Percentiles rank a stretch among this genome's conserved stretches.
Conservation (phyloP, 208 protist species). For the Herpetomonas samuelpessoai region DNA sequence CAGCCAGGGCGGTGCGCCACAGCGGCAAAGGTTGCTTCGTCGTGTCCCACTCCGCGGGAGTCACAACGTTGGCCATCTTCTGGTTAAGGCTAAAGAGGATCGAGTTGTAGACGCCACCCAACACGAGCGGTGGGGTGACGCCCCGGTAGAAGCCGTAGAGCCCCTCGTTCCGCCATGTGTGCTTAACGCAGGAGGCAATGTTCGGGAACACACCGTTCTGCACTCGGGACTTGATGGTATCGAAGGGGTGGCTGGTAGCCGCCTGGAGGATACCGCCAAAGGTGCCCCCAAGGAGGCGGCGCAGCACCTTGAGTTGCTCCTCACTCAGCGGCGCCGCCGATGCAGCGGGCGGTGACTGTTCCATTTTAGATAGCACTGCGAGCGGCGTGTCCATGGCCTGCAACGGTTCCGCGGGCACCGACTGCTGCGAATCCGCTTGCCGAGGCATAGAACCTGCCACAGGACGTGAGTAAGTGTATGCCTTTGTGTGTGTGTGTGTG, state of each 20-base stretch:
- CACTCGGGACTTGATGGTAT: slow-evolving; percentile 70
- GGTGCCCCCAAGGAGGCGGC: slow-evolving; percentile 52
- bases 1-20: slow-evolving; percentile 56
- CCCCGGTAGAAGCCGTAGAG: slow-evolving; percentile 64
- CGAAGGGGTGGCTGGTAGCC: slow-evolving; percentile 58
- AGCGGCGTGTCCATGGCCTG: neutral
- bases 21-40: slow-evolving; percentile 23
- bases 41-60: slow-evolving; percentile 28
- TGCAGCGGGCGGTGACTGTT: neutral
- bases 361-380: neutral
- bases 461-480: no score
- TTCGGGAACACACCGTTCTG: slow-evolving; percentile 59
- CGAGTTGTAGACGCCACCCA: slow-evolving; percentile 66
- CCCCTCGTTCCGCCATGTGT: slow-evolving; percentile 50
- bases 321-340: slow-evolving; percentile 5
- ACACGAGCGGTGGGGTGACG: slow-evolving; percentile 42
- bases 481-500: no score
- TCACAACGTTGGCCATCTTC: slow-evolving; percentile 48
- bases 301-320: slow-evolving; percentile 34
- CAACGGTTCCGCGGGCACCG: neutral
- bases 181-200: slow-evolving; percentile 30
- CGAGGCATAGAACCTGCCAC: no score
- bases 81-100: slow-evolving; percentile 72
- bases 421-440: no score
- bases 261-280: slow-evolving; percentile 66